Conservation (phyloP, 2,329 filamentous ascomycete species). For the Chrysosporium queenslandicum region DNA sequence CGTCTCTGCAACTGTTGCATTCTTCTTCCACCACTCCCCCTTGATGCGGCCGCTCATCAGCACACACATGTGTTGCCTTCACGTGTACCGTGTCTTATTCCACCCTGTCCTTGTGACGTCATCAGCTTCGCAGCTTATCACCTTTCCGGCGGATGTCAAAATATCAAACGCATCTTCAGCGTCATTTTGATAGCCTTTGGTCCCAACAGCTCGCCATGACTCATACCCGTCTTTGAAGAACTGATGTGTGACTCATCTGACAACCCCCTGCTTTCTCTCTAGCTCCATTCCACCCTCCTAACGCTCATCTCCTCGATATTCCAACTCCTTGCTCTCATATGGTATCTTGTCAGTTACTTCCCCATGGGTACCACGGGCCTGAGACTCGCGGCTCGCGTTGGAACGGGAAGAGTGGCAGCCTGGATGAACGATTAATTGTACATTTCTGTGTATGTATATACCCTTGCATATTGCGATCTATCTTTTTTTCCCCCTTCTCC, state of each 20-base stretch:
- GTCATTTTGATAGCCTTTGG: constrained; percentile 1
- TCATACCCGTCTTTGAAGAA: too few species aligned
- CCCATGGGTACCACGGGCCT: constrained; percentile 89
- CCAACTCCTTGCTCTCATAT: constrained; percentile 72
- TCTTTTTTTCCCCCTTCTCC: too few species aligned
- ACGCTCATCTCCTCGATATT: constrained; percentile 75
- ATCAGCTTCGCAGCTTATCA: not conserved
- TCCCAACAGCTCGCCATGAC: not conserved
- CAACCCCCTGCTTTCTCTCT: constrained; percentile 10
- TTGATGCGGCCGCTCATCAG: constrained; percentile 10
- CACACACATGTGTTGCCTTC: constrained; percentile 9
- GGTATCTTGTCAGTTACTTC: constrained; percentile 97
- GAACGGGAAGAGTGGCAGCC: constrained; percentile 68
- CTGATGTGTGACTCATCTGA: constrained; percentile 5
- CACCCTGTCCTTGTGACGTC: constrained; percentile 9
- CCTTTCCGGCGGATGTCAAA: not conserved
- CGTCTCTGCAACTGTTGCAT: constrained; percentile 9
- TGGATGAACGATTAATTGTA: constrained; percentile 66
- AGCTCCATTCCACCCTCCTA: constrained; percentile 76
- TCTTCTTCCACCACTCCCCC: constrained; percentile 14
- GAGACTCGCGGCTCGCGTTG: constrained; percentile 76
- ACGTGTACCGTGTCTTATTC: constrained; percentile 3
- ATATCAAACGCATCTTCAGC: not conserved
- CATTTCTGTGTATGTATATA: not conserved
- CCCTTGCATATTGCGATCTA: not conserved